Evolutionary conservation across 352 stramenopile species (phyloP).

Genomic region (Phytophthora europaea): DNA sequence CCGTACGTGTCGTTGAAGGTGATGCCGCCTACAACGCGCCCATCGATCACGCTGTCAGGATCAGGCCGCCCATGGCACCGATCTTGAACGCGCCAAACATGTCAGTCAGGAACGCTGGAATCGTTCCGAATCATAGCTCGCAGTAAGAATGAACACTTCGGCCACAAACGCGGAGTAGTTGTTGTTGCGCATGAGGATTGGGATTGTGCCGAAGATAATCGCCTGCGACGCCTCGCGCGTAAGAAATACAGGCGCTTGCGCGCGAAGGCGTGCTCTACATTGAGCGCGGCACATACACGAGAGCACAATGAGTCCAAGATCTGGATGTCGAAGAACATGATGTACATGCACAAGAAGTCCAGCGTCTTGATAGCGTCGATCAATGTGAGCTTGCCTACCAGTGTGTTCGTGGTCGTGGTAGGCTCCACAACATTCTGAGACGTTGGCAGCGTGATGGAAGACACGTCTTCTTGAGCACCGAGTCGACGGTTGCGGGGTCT

Average conservation of each 20-base stretch:
- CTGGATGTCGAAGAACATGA: constrained; percentile 71
- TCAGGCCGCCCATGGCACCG: constrained; percentile 78
- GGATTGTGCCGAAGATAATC: constrained; percentile 74
- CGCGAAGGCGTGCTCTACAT: constrained; percentile 52
- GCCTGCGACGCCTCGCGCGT: constrained; percentile 64
- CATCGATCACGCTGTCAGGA: constrained; percentile 84
- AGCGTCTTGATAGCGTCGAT: constrained; percentile 63
- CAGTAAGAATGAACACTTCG: constrained; percentile 74
- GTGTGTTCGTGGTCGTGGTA: constrained; percentile 38
- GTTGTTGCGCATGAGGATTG: constrained; percentile 61
- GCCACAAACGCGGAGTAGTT: constrained; percentile 68
- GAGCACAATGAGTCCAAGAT: constrained; percentile 68
- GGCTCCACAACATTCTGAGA: constrained; percentile 34
- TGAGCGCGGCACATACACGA: too few species aligned
- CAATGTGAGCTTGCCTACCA: constrained; percentile 57
- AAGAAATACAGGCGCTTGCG: constrained; percentile 70
- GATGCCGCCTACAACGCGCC: constrained; percentile 74
- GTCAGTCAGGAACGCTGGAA: constrained; percentile 79
- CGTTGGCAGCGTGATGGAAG: constrained; percentile 49
- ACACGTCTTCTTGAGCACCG: constrained; percentile 37
- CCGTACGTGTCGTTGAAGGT: constrained; percentile 74
- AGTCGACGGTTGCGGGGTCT: constrained; percentile 15
- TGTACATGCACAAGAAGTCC: constrained; percentile 74
- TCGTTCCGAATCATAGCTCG: constrained; percentile 80
- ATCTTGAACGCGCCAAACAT: constrained; percentile 91